Conservation (phyloP, 768 basidiomycete species). For the Lentinus tigrinus region DNA sequence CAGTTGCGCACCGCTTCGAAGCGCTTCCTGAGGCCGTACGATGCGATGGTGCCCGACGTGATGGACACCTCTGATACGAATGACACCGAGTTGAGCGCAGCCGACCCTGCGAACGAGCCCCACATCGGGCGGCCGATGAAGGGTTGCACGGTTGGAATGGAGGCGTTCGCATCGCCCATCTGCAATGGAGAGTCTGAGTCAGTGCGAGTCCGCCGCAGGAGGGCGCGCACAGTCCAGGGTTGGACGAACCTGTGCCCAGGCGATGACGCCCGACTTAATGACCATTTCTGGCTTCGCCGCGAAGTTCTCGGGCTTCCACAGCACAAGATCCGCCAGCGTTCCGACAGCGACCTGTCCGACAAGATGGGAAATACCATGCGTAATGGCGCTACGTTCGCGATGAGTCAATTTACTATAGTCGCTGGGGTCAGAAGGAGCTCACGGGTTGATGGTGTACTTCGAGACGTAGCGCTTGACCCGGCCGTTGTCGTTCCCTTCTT, state of each 20-base stretch:
- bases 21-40: slow-evolving; percentile 71
- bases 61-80: slow-evolving; percentile 84
- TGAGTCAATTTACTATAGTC: background rate
- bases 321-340: slow-evolving; percentile 87
- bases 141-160: slow-evolving; percentile 95
- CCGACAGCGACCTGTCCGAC: slow-evolving; percentile 84
- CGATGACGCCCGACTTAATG: slow-evolving; percentile 92
- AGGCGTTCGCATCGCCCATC: slow-evolving; percentile 97
- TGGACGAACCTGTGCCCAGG: slow-evolving; percentile 73
- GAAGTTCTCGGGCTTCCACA: slow-evolving; percentile 95
- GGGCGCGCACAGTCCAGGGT: background rate
- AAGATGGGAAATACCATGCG: slow-evolving; percentile 86
- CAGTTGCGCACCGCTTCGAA: slow-evolving; percentile 77
- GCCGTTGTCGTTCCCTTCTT: slow-evolving; percentile 71
- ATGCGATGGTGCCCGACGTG: slow-evolving; percentile 51
- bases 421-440: slow-evolving; percentile 31
- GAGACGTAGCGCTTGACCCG: slow-evolving; percentile 94
- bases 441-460: slow-evolving; percentile 99
- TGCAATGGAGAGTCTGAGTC: slow-evolving; percentile 30
- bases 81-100: slow-evolving; percentile 78
- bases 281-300: slow-evolving; percentile 93
- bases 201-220: background rate
- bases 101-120: slow-evolving; percentile 76
- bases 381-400: slow-evolving; percentile 65
- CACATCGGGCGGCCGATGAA: slow-evolving; percentile 89